Conservation (phyloP, 139 green algal species). For the Ulvella scutata region DNA sequence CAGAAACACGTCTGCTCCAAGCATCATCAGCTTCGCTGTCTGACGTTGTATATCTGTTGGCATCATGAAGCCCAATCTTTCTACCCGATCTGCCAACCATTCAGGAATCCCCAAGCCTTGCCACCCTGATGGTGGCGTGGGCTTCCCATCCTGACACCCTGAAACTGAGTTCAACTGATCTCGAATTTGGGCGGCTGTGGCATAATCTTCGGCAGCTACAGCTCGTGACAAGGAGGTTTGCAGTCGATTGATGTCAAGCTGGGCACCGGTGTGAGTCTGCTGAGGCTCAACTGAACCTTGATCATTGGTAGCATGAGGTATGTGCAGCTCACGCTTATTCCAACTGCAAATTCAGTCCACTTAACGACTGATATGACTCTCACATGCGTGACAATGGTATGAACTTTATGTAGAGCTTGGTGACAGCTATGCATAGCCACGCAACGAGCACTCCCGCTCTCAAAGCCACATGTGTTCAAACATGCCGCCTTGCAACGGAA, state of each 20-base stretch:
- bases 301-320: too few species aligned
- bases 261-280: background rate
- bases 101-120: constrained; percentile 29
- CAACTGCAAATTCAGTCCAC: too few species aligned
- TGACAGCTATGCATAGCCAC: too few species aligned
- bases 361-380: too few species aligned
- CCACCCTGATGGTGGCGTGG: constrained; percentile 18
- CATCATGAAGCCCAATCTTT: constrained; percentile 44
- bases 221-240: constrained; percentile 51
- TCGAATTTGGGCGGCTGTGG: constrained; percentile 22
- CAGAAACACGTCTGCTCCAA: constrained; percentile 43
- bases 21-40: constrained; percentile 27
- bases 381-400: too few species aligned
- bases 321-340: too few species aligned
- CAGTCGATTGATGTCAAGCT: constrained; percentile 53
- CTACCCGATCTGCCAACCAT: constrained; percentile 58
- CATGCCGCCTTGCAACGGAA: too few species aligned
- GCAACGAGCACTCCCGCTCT: too few species aligned
- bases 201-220: constrained; percentile 53
- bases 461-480: too few species aligned
- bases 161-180: constrained; percentile 15
- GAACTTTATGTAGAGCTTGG: too few species aligned
- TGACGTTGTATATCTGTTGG: constrained; percentile 65
- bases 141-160: background rate
- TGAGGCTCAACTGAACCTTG: too few species aligned